Conservation (phyloP, 306 rosid genomes). For the Ziziphus jujuba region DNA sequence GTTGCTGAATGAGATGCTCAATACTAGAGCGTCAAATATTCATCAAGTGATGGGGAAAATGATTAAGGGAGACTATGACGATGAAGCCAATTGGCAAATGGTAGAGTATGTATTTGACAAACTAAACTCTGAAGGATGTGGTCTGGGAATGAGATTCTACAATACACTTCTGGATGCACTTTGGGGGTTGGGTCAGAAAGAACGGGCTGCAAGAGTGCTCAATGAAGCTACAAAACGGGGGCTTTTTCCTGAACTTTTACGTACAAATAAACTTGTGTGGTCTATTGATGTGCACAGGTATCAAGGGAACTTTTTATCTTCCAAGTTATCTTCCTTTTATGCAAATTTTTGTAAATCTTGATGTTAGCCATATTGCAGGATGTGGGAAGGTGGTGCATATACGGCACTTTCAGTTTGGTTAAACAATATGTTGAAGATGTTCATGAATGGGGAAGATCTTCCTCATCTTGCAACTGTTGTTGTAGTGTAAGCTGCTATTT, state of each 20-base stretch:
- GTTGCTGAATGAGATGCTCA: constrained; percentile 73
- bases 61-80: constrained; percentile 94
- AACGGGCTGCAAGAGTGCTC: constrained; percentile 89
- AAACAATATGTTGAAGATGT: constrained; percentile 71
- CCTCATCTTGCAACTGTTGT: constrained; percentile 87
- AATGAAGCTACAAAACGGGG: constrained; percentile 89
- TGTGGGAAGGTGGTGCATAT: constrained; percentile 93
- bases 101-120: constrained; percentile 95
- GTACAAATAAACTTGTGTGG: constrained; percentile 78
- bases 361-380: constrained; percentile 50
- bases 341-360: constrained; percentile 16
- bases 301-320: constrained; percentile 18
- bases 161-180: constrained; percentile 90
- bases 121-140: constrained; percentile 83
- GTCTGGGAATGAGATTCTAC: constrained; percentile 79
- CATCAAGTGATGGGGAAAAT: constrained; percentile 91
- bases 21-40: constrained; percentile 69
- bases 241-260: constrained; percentile 84
- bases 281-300: constrained; percentile 93
- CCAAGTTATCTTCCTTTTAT: constrained; percentile 9
- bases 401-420: constrained; percentile 88
- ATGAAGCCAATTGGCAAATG: constrained; percentile 96
- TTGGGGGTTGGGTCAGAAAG: constrained; percentile 94
- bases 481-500: constrained; percentile 65
- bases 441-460: constrained; percentile 57